Evolutionary conservation across 768 basidiomycete species (phyloP).

Genomic region (Panellus pusillus): DNA sequence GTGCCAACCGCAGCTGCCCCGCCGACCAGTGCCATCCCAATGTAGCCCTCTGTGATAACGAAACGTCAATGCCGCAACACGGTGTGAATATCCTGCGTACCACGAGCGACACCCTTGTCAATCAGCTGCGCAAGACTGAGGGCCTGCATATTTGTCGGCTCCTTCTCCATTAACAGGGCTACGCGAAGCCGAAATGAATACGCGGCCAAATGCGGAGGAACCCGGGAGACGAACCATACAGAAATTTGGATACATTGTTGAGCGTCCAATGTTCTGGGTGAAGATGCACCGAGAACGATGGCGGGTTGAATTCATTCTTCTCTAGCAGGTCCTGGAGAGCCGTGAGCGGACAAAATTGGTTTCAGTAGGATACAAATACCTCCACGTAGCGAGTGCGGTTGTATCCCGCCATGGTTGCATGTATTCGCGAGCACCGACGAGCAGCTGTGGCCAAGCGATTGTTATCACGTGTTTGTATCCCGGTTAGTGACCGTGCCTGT

Average conservation of each 20-base stretch:
- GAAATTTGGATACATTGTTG: slow-evolving; percentile 78
- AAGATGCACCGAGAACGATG: slow-evolving; percentile 79
- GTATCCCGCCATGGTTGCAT: slow-evolving; percentile 62
- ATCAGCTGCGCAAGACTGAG: slow-evolving; percentile 84
- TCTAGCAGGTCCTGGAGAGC: slow-evolving; percentile 54
- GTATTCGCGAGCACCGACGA: background rate
- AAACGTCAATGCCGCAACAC: background rate
- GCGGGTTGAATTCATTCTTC: slow-evolving; percentile 52
- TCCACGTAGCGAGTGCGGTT: slow-evolving; percentile 66
- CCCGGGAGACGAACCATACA: slow-evolving; percentile 66
- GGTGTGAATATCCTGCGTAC: slow-evolving; percentile 38
- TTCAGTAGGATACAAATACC: slow-evolving; percentile 6
- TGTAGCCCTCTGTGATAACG: slow-evolving; percentile 79
- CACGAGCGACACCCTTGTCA: slow-evolving; percentile 80
- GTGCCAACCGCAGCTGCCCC: slow-evolving; percentile 86
- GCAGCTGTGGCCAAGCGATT: too few species aligned
- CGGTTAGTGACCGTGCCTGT: background rate
- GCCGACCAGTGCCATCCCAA: slow-evolving; percentile 95
- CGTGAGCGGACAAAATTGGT: background rate
- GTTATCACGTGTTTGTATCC: background rate
- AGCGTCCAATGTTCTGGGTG: slow-evolving; percentile 81
- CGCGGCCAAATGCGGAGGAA: background rate
- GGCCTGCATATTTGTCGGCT: slow-evolving; percentile 92
- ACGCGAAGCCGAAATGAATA: slow-evolving; percentile 7
- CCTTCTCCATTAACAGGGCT: slow-evolving; percentile 88